Base-by-base conservation (phyloP, 768 basidiomycete species). In the Tricholoma bakamatsutake region DNA sequence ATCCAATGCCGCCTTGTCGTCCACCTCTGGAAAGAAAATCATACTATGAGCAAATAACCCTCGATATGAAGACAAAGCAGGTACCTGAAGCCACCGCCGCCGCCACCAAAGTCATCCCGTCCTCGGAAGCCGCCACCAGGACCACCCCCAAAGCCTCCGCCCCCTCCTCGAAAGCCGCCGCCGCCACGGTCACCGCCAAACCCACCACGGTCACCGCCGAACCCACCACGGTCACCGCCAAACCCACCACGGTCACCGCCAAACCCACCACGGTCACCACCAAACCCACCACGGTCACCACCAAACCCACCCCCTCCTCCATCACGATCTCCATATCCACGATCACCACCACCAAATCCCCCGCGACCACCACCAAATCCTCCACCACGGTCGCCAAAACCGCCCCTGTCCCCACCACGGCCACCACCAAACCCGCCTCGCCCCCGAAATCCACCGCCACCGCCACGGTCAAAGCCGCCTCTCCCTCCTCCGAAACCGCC, bases 1-100 rank as follows among this genome's bases (percentile, higher is more conserved):
- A 89, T 15, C 88, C 88, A 60, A 90, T 84, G 46, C 88, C 88
- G 27, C 82, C 85, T 27, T 85, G 85, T 35, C 88, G 82, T 46
- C 84, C 81, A 55, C 85, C 81, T 67, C 80, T 80, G 60, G 7
- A 52, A 43, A 58, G 11, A 17, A 39, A 17, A 21, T 40, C 51
- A 57, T 27, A 57, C 60, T 66, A 57, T 52, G n/a, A 61, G 50
- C 54, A 47, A 15, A 18, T 53, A 37, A 11, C 54, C 34, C 4
- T 45, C 54, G 55, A 33, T 13, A 54, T 37, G 28, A 54, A 46
- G 15, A 6, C 31, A 5, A 31, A 10, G 39, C 18, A 18, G 56
- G 60, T 65, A 83, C 83, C 83, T 79, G 68, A 81, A 81, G 31
- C 83, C 78, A 3, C 61, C 71, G 61, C 58, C 77, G 68, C 67